Percentiles rank a stretch among this genome's conserved stretches.
These are phyloP conservation scores for Cornus suecica DNA, from an alignment of 148 eudicot genomes.

Conservation along the genomic window DNA sequence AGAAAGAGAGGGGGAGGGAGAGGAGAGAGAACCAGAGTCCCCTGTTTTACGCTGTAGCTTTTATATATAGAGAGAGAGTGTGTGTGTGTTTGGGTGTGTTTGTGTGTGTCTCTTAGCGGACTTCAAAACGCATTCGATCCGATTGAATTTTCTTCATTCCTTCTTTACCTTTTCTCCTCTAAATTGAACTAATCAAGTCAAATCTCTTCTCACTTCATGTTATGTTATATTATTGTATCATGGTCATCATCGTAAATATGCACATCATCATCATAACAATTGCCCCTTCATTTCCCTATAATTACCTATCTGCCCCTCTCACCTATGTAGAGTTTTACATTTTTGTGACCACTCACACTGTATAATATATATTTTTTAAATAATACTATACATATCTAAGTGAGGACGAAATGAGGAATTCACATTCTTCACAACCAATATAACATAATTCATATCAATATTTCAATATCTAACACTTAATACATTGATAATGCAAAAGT, in stretches of 20 bases:
- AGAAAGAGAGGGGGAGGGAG: not conserved
- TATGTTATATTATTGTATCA: not conserved
- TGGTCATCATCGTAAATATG: not conserved
- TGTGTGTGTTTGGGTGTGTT: too few species aligned
- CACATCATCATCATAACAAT: not conserved
- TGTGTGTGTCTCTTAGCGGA: slow-evolving; percentile 70
- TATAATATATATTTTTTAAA: too few species aligned
- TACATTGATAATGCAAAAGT: too few species aligned
- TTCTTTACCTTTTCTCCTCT: slow-evolving; percentile 15
- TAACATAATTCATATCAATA: too few species aligned
- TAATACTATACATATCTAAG: too few species aligned
- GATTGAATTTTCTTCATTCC: slow-evolving; percentile 44
- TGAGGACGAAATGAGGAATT: too few species aligned
- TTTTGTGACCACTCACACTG: not conserved
- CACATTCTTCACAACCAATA: too few species aligned
- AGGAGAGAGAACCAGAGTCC: not conserved
- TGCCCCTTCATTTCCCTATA: not conserved
- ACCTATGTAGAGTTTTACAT: not conserved
- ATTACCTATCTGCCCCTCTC: not conserved
- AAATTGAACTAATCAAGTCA: slow-evolving; percentile 13
- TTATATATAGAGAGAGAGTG: slow-evolving; percentile 38
- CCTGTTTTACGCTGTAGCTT: slow-evolving; percentile 45
- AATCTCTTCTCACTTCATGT: slow-evolving; percentile 8
- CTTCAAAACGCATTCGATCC: slow-evolving; percentile 73
- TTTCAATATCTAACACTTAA: too few species aligned